These are phyloP conservation scores for Ceratopteris richardii DNA, from an alignment of 75 land plant species.

Conservation along the genomic window DNA sequence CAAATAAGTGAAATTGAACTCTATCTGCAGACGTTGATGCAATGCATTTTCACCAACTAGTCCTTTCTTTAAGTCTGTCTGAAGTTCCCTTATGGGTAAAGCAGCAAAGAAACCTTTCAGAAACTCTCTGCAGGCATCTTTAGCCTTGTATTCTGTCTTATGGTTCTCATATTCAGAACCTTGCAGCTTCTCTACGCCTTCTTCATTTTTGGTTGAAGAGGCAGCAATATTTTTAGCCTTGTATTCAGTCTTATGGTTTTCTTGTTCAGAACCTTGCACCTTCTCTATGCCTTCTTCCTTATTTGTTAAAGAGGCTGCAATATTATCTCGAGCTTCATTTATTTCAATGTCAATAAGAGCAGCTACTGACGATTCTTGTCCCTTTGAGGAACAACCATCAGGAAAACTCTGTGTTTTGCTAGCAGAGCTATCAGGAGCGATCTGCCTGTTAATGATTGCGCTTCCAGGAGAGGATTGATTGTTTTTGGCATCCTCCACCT, in stretches of 20 bases:
- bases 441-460: background rate
- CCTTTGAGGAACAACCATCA: too few relatives aligned
- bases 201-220: background rate
- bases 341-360: too few relatives aligned
- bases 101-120: slow-evolving; percentile 84
- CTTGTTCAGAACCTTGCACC: background rate
- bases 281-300: slow-evolving; percentile 1
- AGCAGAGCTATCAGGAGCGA: background rate
- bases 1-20: slow-evolving; percentile 55
- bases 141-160: slow-evolving; percentile 25
- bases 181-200: slow-evolving; percentile 2
- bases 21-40: slow-evolving; percentile 80
- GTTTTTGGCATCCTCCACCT: slow-evolving; percentile 8
- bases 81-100: slow-evolving; percentile 69
- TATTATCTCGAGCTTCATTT: background rate
- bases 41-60: slow-evolving; percentile 32
- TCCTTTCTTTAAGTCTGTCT: slow-evolving; percentile 67
- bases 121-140: slow-evolving; percentile 72
- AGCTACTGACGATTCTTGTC: too few relatives aligned
- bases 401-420: background rate
- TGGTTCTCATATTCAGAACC: slow-evolving; percentile 6
- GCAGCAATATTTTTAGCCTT: slow-evolving; percentile 27
- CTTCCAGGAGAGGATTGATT: background rate
- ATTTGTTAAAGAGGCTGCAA: background rate
- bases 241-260: slow-evolving; percentile 14